These are phyloP conservation scores for Flagelloscypha sp. DNA, from an alignment of 768 basidiomycete species.

Conservation along the genomic window DNA sequence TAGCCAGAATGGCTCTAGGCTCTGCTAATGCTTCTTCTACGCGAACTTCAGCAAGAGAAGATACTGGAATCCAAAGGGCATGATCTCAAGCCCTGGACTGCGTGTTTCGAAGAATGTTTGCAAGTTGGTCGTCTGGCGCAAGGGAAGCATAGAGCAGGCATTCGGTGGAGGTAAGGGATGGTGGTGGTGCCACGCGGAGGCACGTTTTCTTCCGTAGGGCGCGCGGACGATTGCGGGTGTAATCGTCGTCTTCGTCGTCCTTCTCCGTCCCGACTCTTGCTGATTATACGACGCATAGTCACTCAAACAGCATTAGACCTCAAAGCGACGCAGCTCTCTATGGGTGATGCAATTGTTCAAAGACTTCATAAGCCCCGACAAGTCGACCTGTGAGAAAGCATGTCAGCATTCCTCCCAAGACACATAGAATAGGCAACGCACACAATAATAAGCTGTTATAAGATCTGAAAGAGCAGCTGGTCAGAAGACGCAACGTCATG, in stretches of 20 bases:
- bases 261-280: slow-evolving; percentile 45
- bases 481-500: slow-evolving; percentile 68
- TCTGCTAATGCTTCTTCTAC: no score
- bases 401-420: background rate
- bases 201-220: slow-evolving; percentile 50
- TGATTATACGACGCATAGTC: slow-evolving; percentile 48
- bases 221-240: no score
- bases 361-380: slow-evolving; percentile 77
- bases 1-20: no score
- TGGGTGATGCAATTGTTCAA: slow-evolving; percentile 74
- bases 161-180: slow-evolving; percentile 56
- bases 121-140: slow-evolving; percentile 61
- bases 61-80: slow-evolving; percentile 93
- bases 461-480: background rate
- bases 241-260: slow-evolving; percentile 35
- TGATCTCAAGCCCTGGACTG: slow-evolving; percentile 92
- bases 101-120: slow-evolving; percentile 54
- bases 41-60: no score
- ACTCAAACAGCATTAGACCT: slow-evolving; percentile 72
- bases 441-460: background rate
- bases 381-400: slow-evolving; percentile 63
- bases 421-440: background rate
- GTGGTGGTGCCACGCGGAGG: slow-evolving; percentile 25
- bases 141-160: slow-evolving; percentile 83
- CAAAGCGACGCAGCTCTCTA: slow-evolving; percentile 90